These are phyloP conservation scores for Corynascus novoguineensis DNA, from an alignment of 495 filamentous ascomycete species.

Conservation along the genomic window DNA sequence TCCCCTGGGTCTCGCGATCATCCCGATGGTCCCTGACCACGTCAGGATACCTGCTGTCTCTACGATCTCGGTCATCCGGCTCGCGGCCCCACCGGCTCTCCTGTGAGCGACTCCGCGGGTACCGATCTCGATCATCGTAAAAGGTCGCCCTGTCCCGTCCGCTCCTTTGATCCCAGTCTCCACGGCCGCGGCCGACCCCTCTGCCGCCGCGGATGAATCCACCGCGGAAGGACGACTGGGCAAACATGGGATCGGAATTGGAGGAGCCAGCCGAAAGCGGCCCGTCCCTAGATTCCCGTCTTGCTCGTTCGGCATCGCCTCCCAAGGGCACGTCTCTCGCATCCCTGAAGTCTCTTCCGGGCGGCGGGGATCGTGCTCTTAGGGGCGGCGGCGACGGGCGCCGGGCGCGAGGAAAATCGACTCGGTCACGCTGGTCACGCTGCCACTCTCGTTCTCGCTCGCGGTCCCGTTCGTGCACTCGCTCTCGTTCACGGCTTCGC, in stretches of 20 bases:
- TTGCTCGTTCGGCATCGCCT: conserved; percentile 46
- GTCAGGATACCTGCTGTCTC: conserved; percentile 38
- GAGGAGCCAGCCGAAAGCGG: conserved; percentile 64
- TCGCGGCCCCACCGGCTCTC: conserved; percentile 55
- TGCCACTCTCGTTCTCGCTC: conserved; percentile 26
- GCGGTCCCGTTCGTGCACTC: conserved; percentile 14
- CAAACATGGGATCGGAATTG: conserved; percentile 58
- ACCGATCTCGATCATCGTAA: conserved; percentile 50
- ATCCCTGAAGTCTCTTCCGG: conserved; percentile 27
- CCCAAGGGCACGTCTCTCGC: conserved; percentile 37
- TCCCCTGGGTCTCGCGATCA: conserved; percentile 47
- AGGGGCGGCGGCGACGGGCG: conserved; percentile 43
- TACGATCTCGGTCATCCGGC: conserved; percentile 46
- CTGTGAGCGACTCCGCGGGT: conserved; percentile 62
- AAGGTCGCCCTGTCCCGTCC: conserved; percentile 46
- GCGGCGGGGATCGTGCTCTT: conserved; percentile 37
- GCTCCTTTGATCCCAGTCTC: conserved; percentile 60
- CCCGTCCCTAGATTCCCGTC: conserved; percentile 50
- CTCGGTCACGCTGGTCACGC: conserved; percentile 34
- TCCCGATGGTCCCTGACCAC: conserved; percentile 49
- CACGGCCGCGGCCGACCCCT: conserved; percentile 60
- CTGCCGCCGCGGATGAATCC: conserved; percentile 44
- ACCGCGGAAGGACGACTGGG: conserved; percentile 46
- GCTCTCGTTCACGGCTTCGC: conserved; percentile 35
- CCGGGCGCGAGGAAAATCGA: conserved; percentile 39